phyloP scores from a whole-genome alignment of 352 stramenopile species.

The Phytophthora tubulina region DNA sequence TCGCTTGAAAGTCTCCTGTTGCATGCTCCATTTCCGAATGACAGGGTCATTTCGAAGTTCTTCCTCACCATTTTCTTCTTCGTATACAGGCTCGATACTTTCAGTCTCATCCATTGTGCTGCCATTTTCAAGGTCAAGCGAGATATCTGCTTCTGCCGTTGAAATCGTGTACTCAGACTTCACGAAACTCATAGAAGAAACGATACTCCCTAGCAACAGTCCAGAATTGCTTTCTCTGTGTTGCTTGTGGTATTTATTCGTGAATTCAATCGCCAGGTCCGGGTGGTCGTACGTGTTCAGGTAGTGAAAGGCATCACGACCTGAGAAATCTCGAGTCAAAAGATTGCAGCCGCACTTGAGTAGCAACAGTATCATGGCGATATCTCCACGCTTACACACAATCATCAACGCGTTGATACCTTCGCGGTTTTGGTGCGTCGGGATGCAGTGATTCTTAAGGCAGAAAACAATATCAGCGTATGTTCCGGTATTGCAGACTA shows the following conservation, averaged over 20 bases:
- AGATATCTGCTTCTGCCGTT: constrained; percentile 23
- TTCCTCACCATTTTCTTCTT: constrained; percentile 4
- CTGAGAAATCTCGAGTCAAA: constrained; percentile 57
- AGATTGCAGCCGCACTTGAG: constrained; percentile 47
- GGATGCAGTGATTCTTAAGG: constrained; percentile 50
- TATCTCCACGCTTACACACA: constrained; percentile 55
- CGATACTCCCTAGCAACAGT: constrained; percentile 18
- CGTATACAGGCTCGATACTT: neutral
- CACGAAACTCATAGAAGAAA: neutral
- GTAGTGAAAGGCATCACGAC: constrained; percentile 50
- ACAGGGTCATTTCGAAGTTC: constrained; percentile 17
- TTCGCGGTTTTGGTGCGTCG: constrained; percentile 57
- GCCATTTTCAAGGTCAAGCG: constrained; percentile 8
- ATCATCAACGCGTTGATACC: constrained; percentile 60
- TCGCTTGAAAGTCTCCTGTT: constrained; percentile 47
- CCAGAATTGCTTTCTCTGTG: neutral
- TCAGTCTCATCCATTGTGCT: constrained; percentile 7
- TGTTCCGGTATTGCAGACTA: constrained; percentile 38
- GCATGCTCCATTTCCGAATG: constrained; percentile 49
- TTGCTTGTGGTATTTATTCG: constrained; percentile 22
- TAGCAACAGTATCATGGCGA: constrained; percentile 49
- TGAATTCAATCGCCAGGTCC: constrained; percentile 50
- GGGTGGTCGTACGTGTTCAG: constrained; percentile 56
- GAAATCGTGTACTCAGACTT: constrained; percentile 31
- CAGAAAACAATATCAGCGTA: constrained; percentile 48